phyloP scores from a whole-genome alignment of 257 asterid genomes.

The Solanum peruvianum region DNA sequence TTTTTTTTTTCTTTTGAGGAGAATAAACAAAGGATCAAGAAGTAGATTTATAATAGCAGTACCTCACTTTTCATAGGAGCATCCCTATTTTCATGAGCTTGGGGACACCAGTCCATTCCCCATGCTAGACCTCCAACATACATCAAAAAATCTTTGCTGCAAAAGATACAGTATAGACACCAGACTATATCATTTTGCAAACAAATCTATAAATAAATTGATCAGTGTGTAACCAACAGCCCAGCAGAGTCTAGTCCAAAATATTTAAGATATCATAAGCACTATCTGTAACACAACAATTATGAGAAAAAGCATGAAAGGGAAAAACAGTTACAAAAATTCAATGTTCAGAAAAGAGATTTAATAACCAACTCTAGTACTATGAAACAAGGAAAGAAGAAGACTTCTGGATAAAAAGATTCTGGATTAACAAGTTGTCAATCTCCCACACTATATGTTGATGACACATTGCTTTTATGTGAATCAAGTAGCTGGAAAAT shows the following conservation, averaged over 20 bases:
- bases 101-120: constrained; percentile 97
- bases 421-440: not conserved
- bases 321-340: not conserved
- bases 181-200: not conserved
- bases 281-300: not conserved
- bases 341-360: not conserved
- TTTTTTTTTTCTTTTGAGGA: not conserved
- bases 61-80: constrained; percentile 54
- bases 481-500: not conserved
- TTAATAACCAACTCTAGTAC: not conserved
- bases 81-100: constrained; percentile 27
- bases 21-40: not conserved
- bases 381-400: not conserved
- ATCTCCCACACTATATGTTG: not conserved
- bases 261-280: not conserved
- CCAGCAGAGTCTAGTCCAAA: not conserved
- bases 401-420: not conserved
- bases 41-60: not conserved
- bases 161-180: constrained; percentile 3
- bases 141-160: constrained; percentile 75
- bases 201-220: not conserved
- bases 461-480: not conserved
- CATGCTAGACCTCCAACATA: constrained; percentile 84
- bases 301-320: not conserved
- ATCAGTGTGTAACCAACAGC: not conserved